Conservation (phyloP, 345 rosid genomes). For the Salix dunnii region DNA sequence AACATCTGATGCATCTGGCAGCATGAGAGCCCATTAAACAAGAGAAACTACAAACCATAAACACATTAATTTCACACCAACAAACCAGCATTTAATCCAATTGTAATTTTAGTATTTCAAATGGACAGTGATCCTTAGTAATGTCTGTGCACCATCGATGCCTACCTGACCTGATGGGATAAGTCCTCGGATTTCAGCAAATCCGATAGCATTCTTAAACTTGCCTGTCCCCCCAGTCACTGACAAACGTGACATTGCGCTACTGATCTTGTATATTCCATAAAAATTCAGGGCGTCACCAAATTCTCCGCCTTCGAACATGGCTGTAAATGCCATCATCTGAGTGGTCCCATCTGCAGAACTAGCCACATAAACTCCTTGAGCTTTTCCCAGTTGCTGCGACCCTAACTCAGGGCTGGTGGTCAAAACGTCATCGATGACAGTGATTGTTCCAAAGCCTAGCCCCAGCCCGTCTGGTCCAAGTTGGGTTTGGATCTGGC, state of each 20-base stretch:
- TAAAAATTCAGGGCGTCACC: slow-evolving; percentile 88
- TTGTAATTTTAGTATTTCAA: slow-evolving; percentile 37
- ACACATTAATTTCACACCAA: slow-evolving; percentile 9
- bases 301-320: slow-evolving; percentile 89
- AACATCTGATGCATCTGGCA: background rate
- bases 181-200: slow-evolving; percentile 65
- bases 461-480: slow-evolving; percentile 85
- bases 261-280: slow-evolving; percentile 67
- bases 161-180: slow-evolving; percentile 68
- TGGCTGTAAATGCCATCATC: slow-evolving; percentile 93
- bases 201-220: slow-evolving; percentile 62
- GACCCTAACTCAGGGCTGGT: slow-evolving; percentile 76
- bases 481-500: slow-evolving; percentile 57
- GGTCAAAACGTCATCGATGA: slow-evolving; percentile 74
- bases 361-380: slow-evolving; percentile 85
- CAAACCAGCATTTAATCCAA: background rate
- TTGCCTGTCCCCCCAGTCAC: slow-evolving; percentile 90
- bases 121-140: slow-evolving; percentile 65
- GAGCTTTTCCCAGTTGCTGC: slow-evolving; percentile 78
- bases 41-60: slow-evolving; percentile 1
- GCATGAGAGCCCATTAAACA: slow-evolving; percentile 5
- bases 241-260: slow-evolving; percentile 68
- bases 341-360: slow-evolving; percentile 80
- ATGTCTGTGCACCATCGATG: slow-evolving; percentile 62
- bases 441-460: slow-evolving; percentile 88